A percentile compares a stretch with the other conserved stretches of the same genome.
Evolutionary conservation across 2,329 filamentous ascomycete species (phyloP).

Genomic region (Thielaviopsis populi): DNA sequence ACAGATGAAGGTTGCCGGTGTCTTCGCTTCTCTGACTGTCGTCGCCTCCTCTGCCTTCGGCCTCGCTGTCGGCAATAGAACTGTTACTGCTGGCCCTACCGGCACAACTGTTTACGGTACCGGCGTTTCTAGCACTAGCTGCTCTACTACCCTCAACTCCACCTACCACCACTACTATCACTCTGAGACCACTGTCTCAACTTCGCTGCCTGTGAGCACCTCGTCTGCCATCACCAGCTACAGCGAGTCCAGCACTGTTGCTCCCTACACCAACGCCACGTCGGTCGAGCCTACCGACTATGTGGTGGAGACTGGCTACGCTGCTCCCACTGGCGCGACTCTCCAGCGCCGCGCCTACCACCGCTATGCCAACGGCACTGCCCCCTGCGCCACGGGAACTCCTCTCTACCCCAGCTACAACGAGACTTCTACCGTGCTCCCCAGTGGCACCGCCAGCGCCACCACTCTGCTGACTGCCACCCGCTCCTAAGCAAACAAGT

Average conservation of each 20-base stretch:
- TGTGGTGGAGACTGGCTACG: neutral
- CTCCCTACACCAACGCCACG: neutral
- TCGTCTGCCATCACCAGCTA: neutral
- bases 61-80: neutral
- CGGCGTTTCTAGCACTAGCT: neutral
- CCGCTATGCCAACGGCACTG: neutral
- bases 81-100: neutral
- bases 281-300: neutral
- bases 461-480: neutral
- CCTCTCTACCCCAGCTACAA: conserved; percentile 1
- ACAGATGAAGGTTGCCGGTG: neutral
- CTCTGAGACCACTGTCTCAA: neutral
- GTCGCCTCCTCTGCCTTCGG: neutral
- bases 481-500: neutral
- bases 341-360: neutral
- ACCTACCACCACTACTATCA: neutral
- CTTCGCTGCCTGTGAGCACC: neutral
- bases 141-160: neutral
- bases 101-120: neutral
- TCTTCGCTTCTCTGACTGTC: neutral
- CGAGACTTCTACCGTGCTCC: neutral
- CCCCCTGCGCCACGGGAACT: neutral
- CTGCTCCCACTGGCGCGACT: neutral
- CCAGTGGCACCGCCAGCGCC: neutral
- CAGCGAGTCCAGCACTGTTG: neutral